These are phyloP conservation scores for Fraxinus platypoda DNA, from an alignment of 305 asterid genomes.

Conservation along the genomic window DNA sequence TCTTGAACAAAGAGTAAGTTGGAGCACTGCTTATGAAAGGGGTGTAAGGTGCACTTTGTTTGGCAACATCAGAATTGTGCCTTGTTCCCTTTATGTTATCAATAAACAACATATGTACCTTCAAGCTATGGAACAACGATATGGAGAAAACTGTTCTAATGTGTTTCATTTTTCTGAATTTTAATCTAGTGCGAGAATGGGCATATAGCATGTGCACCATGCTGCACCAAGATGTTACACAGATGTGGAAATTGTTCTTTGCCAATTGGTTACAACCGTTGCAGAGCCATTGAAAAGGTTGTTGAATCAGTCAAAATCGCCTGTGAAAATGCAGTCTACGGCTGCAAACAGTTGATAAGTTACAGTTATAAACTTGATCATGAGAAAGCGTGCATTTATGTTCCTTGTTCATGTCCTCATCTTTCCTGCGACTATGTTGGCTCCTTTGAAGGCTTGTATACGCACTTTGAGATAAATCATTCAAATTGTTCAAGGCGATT, in stretches of 20 bases:
- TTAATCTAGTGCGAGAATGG: conserved; percentile 71
- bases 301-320: conserved; percentile 47
- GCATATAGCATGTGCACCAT: conserved; percentile 69
- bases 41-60: neutral
- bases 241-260: conserved; percentile 57
- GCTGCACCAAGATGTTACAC: conserved; percentile 53
- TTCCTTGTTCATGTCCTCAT: conserved; percentile 59
- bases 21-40: neutral
- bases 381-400: conserved; percentile 34
- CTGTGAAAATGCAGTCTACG: conserved; percentile 46
- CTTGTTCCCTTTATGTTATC: neutral
- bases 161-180: conserved; percentile 17
- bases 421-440: conserved; percentile 34
- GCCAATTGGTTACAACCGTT: conserved; percentile 69
- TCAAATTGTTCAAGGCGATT: conserved; percentile 20
- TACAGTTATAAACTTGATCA: conserved; percentile 39
- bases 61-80: neutral
- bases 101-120: conserved; percentile 21
- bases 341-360: conserved; percentile 48
- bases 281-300: conserved; percentile 74
- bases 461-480: conserved; percentile 46
- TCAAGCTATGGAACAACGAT: neutral
- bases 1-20: neutral
- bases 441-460: conserved; percentile 31
- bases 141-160: neutral